These are phyloP conservation scores for Podaxis sp. DNA, from an alignment of 768 basidiomycete species.

Conservation along the genomic window DNA sequence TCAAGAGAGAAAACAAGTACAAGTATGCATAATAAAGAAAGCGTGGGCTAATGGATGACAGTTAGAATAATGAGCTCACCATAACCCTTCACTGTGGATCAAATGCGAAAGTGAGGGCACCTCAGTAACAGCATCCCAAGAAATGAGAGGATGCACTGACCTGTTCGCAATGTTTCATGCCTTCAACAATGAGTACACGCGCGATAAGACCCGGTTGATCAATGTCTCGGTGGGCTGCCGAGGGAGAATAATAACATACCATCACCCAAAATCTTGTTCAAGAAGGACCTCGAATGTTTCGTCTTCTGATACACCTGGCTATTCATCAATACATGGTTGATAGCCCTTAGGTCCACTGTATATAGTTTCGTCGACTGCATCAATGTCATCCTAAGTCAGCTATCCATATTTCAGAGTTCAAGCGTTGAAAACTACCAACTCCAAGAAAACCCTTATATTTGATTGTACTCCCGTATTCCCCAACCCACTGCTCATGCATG, in stretches of 20 bases:
- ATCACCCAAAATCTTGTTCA: slow-evolving; percentile 44
- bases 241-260: slow-evolving; percentile 24
- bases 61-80: slow-evolving; percentile 25
- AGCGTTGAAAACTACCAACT: slow-evolving; percentile 28
- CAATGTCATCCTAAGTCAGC: neutral
- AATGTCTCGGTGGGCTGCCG: neutral
- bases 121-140: neutral
- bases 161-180: slow-evolving; percentile 46
- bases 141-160: slow-evolving; percentile 23
- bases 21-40: neutral
- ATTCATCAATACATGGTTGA: slow-evolving; percentile 65
- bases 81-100: slow-evolving; percentile 40
- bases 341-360: slow-evolving; percentile 60
- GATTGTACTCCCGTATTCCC: slow-evolving; percentile 47
- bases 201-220: neutral
- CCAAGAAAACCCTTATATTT: slow-evolving; percentile 43
- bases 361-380: slow-evolving; percentile 41
- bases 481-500: slow-evolving; percentile 41
- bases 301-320: slow-evolving; percentile 58
- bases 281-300: slow-evolving; percentile 31
- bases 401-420: neutral
- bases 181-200: slow-evolving; percentile 55
- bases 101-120: neutral
- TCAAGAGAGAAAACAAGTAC: neutral
- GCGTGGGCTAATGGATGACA: neutral